Evolutionary conservation across 768 basidiomycete species (phyloP).

Genomic region (Boletus pseudo-olivaceus): DNA sequence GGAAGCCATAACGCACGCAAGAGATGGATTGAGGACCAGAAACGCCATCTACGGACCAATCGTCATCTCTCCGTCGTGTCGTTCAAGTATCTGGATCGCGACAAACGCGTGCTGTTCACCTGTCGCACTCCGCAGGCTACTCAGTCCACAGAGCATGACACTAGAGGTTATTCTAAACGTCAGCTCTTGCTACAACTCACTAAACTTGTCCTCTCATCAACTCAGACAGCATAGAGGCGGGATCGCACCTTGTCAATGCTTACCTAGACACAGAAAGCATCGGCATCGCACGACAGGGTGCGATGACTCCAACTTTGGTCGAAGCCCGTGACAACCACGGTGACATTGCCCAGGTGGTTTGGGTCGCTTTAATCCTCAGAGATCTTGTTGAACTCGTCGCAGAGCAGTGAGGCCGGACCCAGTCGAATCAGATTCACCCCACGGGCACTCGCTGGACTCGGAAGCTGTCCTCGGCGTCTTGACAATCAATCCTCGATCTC

Average conservation of each 20-base stretch:
- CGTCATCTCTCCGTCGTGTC: slow-evolving; percentile 12
- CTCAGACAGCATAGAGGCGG: neutral
- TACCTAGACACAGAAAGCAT: neutral
- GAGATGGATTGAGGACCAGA: slow-evolving; percentile 15
- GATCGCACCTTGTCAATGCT: neutral
- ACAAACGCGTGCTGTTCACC: slow-evolving; percentile 8
- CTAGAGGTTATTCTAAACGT: slow-evolving; percentile 5
- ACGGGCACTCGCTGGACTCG: neutral
- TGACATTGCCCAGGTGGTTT: slow-evolving; percentile 9
- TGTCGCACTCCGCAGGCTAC: neutral
- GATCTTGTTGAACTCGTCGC: slow-evolving; percentile 4
- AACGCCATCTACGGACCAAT: neutral
- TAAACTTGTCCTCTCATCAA: neutral
- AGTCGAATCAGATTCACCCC: slow-evolving; percentile 1
- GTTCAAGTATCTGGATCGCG: slow-evolving; percentile 2
- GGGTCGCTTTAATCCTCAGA: neutral
- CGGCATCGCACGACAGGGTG: neutral
- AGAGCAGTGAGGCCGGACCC: slow-evolving; percentile 10
- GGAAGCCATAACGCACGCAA: slow-evolving; percentile 5
- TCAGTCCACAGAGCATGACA: neutral
- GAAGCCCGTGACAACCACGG: neutral
- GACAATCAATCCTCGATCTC: neutral
- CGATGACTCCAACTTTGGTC: neutral
- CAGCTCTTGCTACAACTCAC: neutral
- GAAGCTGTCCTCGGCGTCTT: neutral